Evolutionary conservation across 2,329 filamentous ascomycete genomes (phyloP).

Genomic region (Colletotrichum siamense): DNA sequence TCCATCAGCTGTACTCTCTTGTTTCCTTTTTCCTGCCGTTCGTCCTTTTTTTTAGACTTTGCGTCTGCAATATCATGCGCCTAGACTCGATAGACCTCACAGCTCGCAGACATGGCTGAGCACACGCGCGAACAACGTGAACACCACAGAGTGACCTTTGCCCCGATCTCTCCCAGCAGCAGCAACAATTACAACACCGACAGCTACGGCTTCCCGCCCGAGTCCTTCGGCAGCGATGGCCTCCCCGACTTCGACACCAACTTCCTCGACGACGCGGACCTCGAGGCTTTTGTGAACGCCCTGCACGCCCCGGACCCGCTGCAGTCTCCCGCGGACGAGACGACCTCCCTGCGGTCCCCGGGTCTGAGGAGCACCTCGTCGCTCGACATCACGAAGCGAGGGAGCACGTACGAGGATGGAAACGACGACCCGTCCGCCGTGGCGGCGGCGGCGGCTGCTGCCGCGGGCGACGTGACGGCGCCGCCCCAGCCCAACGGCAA

Average conservation of each 20-base stretch:
- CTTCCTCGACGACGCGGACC: slow-evolving; percentile 75
- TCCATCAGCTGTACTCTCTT: neutral
- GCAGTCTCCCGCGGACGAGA: slow-evolving; percentile 66
- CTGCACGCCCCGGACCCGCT: slow-evolving; percentile 81
- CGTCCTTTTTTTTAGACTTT: neutral
- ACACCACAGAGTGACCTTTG: slow-evolving; percentile 22
- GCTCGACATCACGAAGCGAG: slow-evolving; percentile 46
- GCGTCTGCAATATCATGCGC: slow-evolving; percentile 15
- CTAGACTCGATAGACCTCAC: neutral
- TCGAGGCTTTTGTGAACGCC: slow-evolving; percentile 80
- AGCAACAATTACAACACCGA: slow-evolving; percentile 17
- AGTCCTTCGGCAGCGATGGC: slow-evolving; percentile 70
- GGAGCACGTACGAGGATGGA: slow-evolving; percentile 35
- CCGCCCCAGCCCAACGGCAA: slow-evolving; percentile 20
- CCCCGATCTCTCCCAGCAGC: slow-evolving; percentile 23
- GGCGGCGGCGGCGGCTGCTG: slow-evolving; percentile 42
- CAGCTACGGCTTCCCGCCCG: slow-evolving; percentile 62
- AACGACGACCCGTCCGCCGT: slow-evolving; percentile 40
- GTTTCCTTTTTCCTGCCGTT: neutral
- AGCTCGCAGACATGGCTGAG: slow-evolving; percentile 25
- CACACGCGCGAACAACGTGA: slow-evolving; percentile 23
- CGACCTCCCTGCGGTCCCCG: slow-evolving; percentile 44
- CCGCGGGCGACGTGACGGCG: slow-evolving; percentile 38
- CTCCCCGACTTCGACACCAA: slow-evolving; percentile 83
- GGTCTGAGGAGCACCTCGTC: slow-evolving; percentile 45